Evolutionary conservation across 345 rosid genomes (phyloP).

Genomic region (Pistacia atlantica): DNA sequence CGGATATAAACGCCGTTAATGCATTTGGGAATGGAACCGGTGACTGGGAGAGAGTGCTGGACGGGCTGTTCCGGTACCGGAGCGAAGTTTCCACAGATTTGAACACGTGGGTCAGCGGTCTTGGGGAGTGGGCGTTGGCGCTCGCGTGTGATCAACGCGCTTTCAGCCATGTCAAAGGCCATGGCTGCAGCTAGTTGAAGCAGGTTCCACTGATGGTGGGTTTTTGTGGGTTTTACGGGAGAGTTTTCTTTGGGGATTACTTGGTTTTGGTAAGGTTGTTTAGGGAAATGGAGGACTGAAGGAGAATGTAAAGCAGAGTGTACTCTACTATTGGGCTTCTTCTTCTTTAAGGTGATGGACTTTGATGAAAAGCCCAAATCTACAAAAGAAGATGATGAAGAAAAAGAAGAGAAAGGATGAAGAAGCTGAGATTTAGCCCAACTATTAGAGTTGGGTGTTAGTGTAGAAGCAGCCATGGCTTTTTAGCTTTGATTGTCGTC

Average conservation of each 20-base stretch:
- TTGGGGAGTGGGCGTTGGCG: conserved; percentile 68
- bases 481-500: neutral
- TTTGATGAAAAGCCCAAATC: conserved; percentile 35
- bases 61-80: conserved; percentile 83
- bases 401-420: conserved; percentile 26
- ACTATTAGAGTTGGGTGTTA: conserved; percentile 26
- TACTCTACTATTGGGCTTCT: conserved; percentile 16
- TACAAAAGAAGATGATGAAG: neutral
- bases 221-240: conserved; percentile 19
- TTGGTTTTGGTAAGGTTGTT: conserved; percentile 32
- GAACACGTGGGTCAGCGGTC: conserved; percentile 80
- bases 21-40: conserved; percentile 74
- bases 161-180: conserved; percentile 66
- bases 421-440: conserved; percentile 43
- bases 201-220: conserved; percentile 48
- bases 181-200: conserved; percentile 68
- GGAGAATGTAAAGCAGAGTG: conserved; percentile 54
- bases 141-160: conserved; percentile 64
- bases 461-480: conserved; percentile 48
- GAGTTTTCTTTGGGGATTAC: conserved; percentile 30
- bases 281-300: conserved; percentile 59
- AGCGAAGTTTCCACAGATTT: conserved; percentile 87
- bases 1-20: conserved; percentile 84
- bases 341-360: conserved; percentile 21
- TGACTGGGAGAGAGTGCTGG: conserved; percentile 45